These are phyloP conservation scores for Hypoxylon subgilvum DNA, from an alignment of 495 filamentous ascomycete genomes.

Conservation along the genomic window DNA sequence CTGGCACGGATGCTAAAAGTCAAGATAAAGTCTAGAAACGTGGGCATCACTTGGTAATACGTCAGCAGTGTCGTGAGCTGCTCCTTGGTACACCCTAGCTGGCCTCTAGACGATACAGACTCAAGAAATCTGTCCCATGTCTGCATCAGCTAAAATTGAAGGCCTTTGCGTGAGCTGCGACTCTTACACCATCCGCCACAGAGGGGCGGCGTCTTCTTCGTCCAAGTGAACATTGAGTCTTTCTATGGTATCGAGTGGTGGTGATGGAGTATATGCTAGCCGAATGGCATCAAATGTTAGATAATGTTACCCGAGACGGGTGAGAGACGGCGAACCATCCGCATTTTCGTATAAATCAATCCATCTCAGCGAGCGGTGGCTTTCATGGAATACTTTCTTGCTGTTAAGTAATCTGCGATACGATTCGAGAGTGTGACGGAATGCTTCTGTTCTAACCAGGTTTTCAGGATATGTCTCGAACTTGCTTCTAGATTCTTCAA, in stretches of 20 bases:
- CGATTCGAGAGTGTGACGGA: slow-evolving; percentile 21
- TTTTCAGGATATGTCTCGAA: slow-evolving; percentile 10
- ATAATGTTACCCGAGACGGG: neutral
- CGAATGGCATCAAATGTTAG: neutral
- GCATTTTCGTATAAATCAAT: slow-evolving; percentile 14
- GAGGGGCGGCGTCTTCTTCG: slow-evolving; percentile 14
- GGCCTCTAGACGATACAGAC: slow-evolving; percentile 40
- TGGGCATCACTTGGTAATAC: slow-evolving; percentile 52
- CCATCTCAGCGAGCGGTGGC: slow-evolving; percentile 1
- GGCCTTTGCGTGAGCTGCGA: neutral
- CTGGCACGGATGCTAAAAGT: slow-evolving; percentile 36
- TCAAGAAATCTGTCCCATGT: slow-evolving; percentile 41
- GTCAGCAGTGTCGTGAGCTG: slow-evolving; percentile 50
- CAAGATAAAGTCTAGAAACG: slow-evolving; percentile 52
- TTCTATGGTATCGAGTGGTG: neutral
- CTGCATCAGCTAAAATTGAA: neutral
- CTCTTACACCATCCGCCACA: slow-evolving; percentile 18
- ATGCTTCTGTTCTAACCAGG: slow-evolving; percentile 22
- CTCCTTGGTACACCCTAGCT: slow-evolving; percentile 36
- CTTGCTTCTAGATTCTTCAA: slow-evolving; percentile 11
- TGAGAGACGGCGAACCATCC: neutral
- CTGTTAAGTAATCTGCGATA: slow-evolving; percentile 7
- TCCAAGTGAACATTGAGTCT: slow-evolving; percentile 2
- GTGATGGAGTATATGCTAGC: neutral
- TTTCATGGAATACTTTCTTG: slow-evolving; percentile 2